Evolutionary conservation across 768 basidiomycete genomes (phyloP), one percentile per base, ranked within the genome.

Genomic region (Termitomyces sp.): DNA sequence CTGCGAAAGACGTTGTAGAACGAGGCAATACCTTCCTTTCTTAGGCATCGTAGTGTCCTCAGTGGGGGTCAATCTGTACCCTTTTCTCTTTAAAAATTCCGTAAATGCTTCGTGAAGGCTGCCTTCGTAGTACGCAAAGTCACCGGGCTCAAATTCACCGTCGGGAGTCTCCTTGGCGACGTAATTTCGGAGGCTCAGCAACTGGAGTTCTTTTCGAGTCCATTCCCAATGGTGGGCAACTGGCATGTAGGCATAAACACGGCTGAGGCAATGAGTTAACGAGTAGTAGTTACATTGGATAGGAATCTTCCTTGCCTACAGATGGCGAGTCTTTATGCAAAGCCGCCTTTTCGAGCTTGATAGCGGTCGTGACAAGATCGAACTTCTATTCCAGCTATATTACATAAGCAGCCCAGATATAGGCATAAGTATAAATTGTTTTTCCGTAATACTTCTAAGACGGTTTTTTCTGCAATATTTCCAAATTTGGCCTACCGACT

Each of bases 21-120:
- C 69, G n/a, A 79, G 59, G 56, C 77, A 79, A 57, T 65, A 75
- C 43, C 77, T 69, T 34, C 59, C 59, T 38, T 66, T 70, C n/a
- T 37, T 54, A 17, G 56, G 43, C 17, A 50, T 56, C 12, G 11
- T 17, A 51, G 45, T 49, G 52, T 61, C 50, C 63, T 74, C 73
- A 37, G 63, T 62, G n/a, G 53, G 14, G 10, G 60, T 61, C 17
- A 75, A 59, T 31, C 51, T 64, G 56, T 71, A 67, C 11, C 68
- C 65, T 48, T 63, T 66, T 14, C 57, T 51, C 52, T 65, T 31
- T 37, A 75, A 55, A 53, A 66, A 65, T 25, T 65, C 58, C 56
- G 57, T 62, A 55, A 72, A 73, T 10, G 62, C 61, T 10, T 40
- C 32, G 49, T 67, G 57, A 25, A 74, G 57, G 56, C 71, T 70